Conservation (phyloP, 164 flowering plant species). For the Magnolia kwangsiensis region DNA sequence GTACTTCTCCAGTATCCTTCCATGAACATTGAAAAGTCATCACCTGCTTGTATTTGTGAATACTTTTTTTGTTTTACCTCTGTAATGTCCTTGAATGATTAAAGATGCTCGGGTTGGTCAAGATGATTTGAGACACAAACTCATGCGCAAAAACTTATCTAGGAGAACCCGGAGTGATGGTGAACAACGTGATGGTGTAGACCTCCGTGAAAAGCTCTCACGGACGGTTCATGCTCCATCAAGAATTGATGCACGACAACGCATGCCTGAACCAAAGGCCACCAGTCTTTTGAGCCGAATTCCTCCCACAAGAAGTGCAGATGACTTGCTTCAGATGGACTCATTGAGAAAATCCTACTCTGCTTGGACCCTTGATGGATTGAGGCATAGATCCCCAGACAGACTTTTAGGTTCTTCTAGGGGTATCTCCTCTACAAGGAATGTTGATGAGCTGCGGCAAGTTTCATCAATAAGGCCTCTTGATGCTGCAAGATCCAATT, state of each 20-base stretch:
- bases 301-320: constrained; percentile 48
- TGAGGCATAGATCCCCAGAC: constrained; percentile 66
- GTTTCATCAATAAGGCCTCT: constrained; percentile 32
- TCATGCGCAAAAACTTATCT: constrained; percentile 47
- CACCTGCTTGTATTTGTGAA: constrained; percentile 9
- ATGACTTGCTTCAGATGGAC: constrained; percentile 34
- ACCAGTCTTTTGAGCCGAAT: constrained; percentile 23
- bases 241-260: constrained; percentile 22
- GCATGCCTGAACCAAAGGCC: constrained; percentile 29
- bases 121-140: constrained; percentile 68
- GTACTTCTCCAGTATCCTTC: constrained; percentile 12
- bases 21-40: constrained; percentile 4
- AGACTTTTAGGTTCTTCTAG: constrained; percentile 42
- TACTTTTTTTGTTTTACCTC: constrained; percentile 17
- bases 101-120: constrained; percentile 40
- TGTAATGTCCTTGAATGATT: constrained; percentile 20
- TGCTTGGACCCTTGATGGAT: constrained; percentile 52
- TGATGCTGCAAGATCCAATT: constrained; percentile 41
- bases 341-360: constrained; percentile 46
- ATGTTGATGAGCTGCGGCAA: constrained; percentile 30
- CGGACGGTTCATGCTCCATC: constrained; percentile 38
- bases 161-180: constrained; percentile 23
- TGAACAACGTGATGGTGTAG: constrained; percentile 21
- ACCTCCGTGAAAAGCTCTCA: constrained; percentile 66
- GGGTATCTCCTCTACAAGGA: constrained; percentile 45